phyloP scores from a whole-genome alignment of 768 basidiomycete species.

The Termitomyces sp. region DNA sequence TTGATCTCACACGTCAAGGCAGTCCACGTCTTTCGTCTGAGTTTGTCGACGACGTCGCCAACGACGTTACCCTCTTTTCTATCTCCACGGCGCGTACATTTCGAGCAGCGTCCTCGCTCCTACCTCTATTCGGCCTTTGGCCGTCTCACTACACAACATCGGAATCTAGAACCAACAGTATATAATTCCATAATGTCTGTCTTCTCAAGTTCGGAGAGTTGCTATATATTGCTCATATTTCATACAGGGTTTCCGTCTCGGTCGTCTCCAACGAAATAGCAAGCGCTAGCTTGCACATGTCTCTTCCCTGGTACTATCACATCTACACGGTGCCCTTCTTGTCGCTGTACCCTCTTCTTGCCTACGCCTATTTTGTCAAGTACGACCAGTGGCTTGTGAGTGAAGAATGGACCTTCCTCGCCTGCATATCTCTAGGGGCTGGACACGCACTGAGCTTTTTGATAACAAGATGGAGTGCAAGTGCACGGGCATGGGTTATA shows the following conservation, averaged over 20 bases:
- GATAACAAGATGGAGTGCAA: constrained; percentile 84
- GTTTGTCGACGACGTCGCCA: neutral
- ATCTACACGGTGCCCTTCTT: constrained; percentile 77
- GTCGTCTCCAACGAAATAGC: constrained; percentile 69
- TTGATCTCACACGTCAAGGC: constrained; percentile 3
- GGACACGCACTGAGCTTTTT: constrained; percentile 93
- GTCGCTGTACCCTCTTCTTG: constrained; percentile 76
- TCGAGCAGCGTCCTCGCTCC: neutral
- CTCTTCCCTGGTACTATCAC: constrained; percentile 66
- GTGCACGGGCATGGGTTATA: constrained; percentile 75
- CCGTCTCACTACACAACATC: neutral
- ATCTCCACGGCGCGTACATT: neutral
- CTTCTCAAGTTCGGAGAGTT: neutral
- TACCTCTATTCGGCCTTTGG: constrained; percentile 4
- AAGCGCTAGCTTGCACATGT: constrained; percentile 60
- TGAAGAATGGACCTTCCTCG: constrained; percentile 98
- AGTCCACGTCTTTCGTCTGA: constrained; percentile 4
- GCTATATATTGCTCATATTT: neutral
- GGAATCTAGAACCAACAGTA: neutral
- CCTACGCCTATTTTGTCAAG: constrained; percentile 88
- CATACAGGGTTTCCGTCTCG: constrained; percentile 40
- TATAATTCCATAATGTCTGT: constrained; percentile 14
- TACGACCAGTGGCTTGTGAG: constrained; percentile 90
- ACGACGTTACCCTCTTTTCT: neutral
- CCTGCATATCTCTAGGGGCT: constrained; percentile 78